Conservation (phyloP, 176 grass and related monocot genomes). For the Oryza glaberrima region DNA sequence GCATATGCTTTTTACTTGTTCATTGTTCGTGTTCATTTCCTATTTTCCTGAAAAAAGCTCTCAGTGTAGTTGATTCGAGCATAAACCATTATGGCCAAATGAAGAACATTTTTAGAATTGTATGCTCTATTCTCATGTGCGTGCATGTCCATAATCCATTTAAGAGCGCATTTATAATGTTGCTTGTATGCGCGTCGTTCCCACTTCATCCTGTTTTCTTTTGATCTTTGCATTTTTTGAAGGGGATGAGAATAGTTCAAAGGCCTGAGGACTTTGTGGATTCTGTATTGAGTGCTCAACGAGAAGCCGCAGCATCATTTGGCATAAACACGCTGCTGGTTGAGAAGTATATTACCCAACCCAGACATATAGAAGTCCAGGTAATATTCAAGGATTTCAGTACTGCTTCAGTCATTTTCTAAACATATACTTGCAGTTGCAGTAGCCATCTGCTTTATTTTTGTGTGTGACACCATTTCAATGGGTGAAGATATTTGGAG, state of each 20-base stretch:
- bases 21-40: not conserved
- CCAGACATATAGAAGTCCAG: slow-evolving; percentile 95
- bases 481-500: slow-evolving; percentile 77
- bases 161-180: not conserved
- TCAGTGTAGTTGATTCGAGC: not conserved
- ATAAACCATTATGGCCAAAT: not conserved
- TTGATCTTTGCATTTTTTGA: slow-evolving; percentile 41
- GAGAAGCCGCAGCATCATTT: slow-evolving; percentile 95
- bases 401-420: not conserved
- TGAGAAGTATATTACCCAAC: slow-evolving; percentile 96
- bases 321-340: slow-evolving; percentile 79
- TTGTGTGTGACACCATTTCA: slow-evolving; percentile 17
- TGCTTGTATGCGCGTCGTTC: not conserved
- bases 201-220: not conserved
- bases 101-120: not conserved
- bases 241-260: slow-evolving; percentile 97
- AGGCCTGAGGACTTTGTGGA: slow-evolving; percentile 76
- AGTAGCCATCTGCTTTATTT: not conserved
- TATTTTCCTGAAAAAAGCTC: not conserved
- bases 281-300: slow-evolving; percentile 70
- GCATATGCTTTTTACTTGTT: not conserved
- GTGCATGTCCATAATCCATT: too few relatives aligned
- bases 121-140: not conserved
- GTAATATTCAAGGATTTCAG: slow-evolving; percentile 41
- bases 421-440: not conserved